phyloP scores from a whole-genome alignment of 108 stramenopile genomes.

The Discostella stelligeroides region DNA sequence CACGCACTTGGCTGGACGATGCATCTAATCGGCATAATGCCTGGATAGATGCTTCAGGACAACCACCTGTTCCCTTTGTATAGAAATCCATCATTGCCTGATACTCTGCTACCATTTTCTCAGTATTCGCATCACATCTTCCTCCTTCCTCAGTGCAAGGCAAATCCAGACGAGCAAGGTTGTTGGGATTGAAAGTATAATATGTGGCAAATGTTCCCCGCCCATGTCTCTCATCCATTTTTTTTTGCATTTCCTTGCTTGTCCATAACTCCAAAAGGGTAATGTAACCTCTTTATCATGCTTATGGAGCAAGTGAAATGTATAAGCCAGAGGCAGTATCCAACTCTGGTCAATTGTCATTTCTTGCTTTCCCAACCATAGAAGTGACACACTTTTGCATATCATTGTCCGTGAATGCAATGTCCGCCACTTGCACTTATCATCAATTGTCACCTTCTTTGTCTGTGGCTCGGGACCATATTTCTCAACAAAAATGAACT shows the following conservation, averaged over 20 bases:
- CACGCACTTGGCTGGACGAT: not conserved
- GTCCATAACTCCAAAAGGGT: not conserved
- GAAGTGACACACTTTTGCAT: not conserved
- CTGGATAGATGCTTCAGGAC: not conserved
- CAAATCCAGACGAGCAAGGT: not conserved
- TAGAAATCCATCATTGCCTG: not conserved
- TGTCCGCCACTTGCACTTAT: not conserved
- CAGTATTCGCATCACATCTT: not conserved
- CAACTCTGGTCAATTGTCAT: not conserved
- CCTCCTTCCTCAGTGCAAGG: not conserved
- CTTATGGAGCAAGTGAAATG: not conserved
- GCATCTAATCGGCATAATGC: not conserved
- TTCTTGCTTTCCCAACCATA: not conserved
- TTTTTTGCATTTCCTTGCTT: not conserved
- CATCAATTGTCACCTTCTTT: not conserved
- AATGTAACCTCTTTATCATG: not conserved
- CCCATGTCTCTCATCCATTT: not conserved
- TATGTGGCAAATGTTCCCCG: not conserved
- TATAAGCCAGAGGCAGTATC: not conserved
- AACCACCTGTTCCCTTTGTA: conserved; percentile 5
- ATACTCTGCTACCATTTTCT: not conserved
- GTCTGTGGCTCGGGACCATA: not conserved
- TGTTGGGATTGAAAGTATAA: not conserved
- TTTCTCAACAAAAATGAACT: not conserved
- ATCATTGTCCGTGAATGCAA: not conserved